Evolutionary conservation across 306 rosid species (phyloP).

Genomic region (Cucurbita argyrosperma): DNA sequence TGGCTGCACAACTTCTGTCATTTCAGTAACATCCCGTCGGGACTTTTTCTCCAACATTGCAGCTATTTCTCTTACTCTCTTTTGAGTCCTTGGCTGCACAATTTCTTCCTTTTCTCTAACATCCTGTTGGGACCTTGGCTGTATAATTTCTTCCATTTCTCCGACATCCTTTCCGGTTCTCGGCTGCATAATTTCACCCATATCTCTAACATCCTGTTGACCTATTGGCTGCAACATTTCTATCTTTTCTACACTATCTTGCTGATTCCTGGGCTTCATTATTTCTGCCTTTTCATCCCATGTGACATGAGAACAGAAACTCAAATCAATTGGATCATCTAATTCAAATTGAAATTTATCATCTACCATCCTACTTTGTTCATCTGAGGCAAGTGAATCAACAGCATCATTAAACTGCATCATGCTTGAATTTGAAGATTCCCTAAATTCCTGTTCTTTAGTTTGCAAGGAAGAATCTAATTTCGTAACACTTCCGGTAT

Average conservation of each 20-base stretch:
- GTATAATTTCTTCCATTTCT: neutral
- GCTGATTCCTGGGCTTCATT: slow-evolving; percentile 3
- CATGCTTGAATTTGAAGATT: slow-evolving; percentile 32
- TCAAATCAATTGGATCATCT: slow-evolving; percentile 44
- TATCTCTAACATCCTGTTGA: slow-evolving; percentile 23
- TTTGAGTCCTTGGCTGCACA: neutral
- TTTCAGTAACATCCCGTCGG: neutral
- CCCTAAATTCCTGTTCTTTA: slow-evolving; percentile 31
- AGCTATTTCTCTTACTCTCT: neutral
- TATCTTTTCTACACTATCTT: neutral
- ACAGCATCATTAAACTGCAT: slow-evolving; percentile 24
- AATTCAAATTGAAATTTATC: slow-evolving; percentile 34
- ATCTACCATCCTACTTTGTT: slow-evolving; percentile 18
- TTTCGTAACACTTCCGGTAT: slow-evolving; percentile 54
- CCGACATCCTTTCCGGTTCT: neutral
- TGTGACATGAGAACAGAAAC: slow-evolving; percentile 47
- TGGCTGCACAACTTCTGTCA: neutral
- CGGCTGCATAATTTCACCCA: neutral
- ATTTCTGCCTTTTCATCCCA: slow-evolving; percentile 94
- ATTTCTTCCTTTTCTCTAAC: neutral
- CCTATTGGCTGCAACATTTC: slow-evolving; percentile 36
- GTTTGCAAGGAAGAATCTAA: slow-evolving; percentile 35
- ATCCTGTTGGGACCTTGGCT: neutral
- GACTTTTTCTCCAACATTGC: neutral
- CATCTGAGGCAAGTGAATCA: slow-evolving; percentile 28